Evolutionary conservation across 805 yeast genomes (phyloP).

Genomic region (Saccharomycopsis sp.): DNA sequence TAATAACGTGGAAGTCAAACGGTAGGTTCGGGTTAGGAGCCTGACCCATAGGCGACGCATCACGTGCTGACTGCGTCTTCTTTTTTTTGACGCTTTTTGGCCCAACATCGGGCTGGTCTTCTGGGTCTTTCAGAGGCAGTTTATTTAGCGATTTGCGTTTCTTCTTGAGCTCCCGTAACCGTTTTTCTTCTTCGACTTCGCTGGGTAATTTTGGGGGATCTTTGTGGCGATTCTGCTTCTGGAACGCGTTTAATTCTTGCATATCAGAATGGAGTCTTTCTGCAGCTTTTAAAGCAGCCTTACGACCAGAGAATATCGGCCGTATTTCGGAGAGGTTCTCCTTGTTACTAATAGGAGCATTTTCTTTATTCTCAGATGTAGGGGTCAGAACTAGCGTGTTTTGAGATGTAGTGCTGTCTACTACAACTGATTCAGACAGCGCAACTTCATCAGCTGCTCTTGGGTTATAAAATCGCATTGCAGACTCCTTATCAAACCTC

Average conservation of each 20-base stretch:
- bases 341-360: slow-evolving; percentile 9
- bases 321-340: slow-evolving; percentile 15
- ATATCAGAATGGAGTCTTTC: slow-evolving; percentile 60
- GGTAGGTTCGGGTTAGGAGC: slow-evolving; percentile 23
- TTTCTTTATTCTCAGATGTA: no score
- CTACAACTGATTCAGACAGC: slow-evolving; percentile 2
- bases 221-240: slow-evolving; percentile 44
- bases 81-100: background rate
- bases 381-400: no score
- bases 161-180: background rate
- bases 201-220: slow-evolving; percentile 34
- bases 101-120: background rate
- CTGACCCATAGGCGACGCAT: background rate
- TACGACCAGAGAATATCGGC: slow-evolving; percentile 32
- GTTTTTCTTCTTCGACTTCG: slow-evolving; percentile 30
- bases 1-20: slow-evolving; percentile 41
- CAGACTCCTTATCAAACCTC: slow-evolving; percentile 5
- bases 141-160: slow-evolving; percentile 3
- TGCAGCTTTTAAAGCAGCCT: slow-evolving; percentile 65
- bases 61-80: background rate
- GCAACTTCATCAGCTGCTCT: no score
- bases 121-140: background rate
- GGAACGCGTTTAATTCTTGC: slow-evolving; percentile 59
- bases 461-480: slow-evolving; percentile 17
- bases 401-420: background rate